Base-by-base conservation (phyloP, 1,139 yeast species). In the Sugiyamaella novakii region DNA sequence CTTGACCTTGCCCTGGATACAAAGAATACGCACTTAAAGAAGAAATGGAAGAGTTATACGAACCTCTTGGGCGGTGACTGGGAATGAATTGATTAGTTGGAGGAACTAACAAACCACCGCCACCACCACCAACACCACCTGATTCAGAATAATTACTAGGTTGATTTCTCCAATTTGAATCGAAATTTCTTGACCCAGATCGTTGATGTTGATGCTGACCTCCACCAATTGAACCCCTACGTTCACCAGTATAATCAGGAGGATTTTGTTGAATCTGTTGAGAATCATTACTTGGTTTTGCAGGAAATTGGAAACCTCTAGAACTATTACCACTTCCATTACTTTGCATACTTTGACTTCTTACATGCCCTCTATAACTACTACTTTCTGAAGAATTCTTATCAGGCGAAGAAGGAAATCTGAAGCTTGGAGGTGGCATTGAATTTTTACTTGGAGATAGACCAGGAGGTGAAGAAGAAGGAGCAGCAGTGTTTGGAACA, bases 41-140 rank as follows among this genome's bases (percentile, higher is more conserved):
- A 1, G 89, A 83, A 31, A 83, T 76, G 4, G 46, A 42, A 0
- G 89, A 81, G 24, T 80, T 82, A 58, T 83, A 81, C 1, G 95
- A 86, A 57, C 82, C 81, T 49, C 88, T 77, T 11, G 83, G 74
- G 56, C 87, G 79, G 64, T 87, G 96, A 12, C 95, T 92, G 0
- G 95, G 95, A 12, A 83, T 80, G 62, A 87, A 87, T 11, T 33
- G 46, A 27, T 69, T 67, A 6, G 31, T 21, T 12, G 46, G 46
- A 62, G 77, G 57, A 78, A 55, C 46, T 3, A 56, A 31, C 28
- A 53, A 45, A 18, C 47, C 43, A 22, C 57, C 59, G 18, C 46
- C 15, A 17, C 21, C 39, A 39, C 24, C 38, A 7, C 15, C 39
- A 14, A 27, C 12, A 14, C 33, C 46, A 4, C 28, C 33, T 24